These are phyloP conservation scores for Prunus mume DNA, from an alignment of 306 rosid species.

Conservation along the genomic window DNA sequence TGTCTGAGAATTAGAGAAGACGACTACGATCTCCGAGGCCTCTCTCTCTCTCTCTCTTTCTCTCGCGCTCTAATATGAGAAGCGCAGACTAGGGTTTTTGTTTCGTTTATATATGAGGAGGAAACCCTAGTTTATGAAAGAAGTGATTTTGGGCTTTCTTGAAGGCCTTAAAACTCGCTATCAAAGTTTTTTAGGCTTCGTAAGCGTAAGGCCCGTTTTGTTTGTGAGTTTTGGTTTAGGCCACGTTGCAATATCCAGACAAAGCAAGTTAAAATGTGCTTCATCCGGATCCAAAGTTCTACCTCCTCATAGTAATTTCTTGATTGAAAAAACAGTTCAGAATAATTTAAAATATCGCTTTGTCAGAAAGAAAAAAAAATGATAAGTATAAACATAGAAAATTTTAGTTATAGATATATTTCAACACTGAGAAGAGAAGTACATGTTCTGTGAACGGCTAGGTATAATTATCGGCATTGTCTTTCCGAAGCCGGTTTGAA, in stretches of 20 bases:
- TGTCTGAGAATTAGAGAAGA: slow-evolving; percentile 26
- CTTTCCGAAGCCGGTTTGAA: background rate
- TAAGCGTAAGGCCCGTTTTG: background rate
- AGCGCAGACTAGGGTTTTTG: slow-evolving; percentile 31
- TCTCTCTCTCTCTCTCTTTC: slow-evolving; percentile 1
- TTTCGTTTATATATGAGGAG: slow-evolving; percentile 11
- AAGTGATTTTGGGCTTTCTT: background rate
- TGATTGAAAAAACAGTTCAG: too few species aligned
- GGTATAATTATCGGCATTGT: too few species aligned
- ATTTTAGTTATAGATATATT: too few species aligned
- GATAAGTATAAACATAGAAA: too few species aligned
- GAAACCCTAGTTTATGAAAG: slow-evolving; percentile 5
- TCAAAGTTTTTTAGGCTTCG: background rate
- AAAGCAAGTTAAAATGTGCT: too few species aligned
- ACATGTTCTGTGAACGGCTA: too few species aligned
- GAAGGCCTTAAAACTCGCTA: background rate
- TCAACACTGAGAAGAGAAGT: background rate
- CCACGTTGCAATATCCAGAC: too few species aligned
- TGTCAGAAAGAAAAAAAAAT: too few species aligned
- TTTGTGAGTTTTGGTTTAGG: too few species aligned
- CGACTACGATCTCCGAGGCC: slow-evolving; percentile 1
- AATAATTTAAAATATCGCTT: too few species aligned
- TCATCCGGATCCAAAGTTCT: too few species aligned
- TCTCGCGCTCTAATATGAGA: background rate
- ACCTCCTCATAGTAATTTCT: too few species aligned